Base-by-base conservation (phyloP, 768 basidiomycete species). In the Russula earlei region DNA sequence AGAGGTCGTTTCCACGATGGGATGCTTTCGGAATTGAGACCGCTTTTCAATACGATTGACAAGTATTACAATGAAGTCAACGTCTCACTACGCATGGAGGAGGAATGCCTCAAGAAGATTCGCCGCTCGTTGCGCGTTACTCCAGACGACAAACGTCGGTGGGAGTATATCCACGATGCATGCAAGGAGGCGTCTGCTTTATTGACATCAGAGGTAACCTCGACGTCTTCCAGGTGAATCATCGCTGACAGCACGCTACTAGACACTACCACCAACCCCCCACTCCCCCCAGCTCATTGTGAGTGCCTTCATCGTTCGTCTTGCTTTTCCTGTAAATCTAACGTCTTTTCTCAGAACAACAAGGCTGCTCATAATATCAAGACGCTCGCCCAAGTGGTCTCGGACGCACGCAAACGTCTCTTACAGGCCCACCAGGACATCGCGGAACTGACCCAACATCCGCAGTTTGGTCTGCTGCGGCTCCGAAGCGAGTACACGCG, bases 91-190 rank as follows among this genome's bases (percentile, higher is more conserved):
- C 41, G 11, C 7, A 27, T 10, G 5, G 57, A 58, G 22, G 46
- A 54, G 27, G 34, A 49, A 15, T 25, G 27, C 36, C 57, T 58
- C 47, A 19, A 33, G 17, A 29, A 15, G 3, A 54, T 58, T n/a
- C 46, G 27, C 14, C 34, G 22, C 3, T 49, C 57, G 27, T 34
- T 58, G 34, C 52, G 29, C 19, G 57, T 58, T 19, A 54, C 57
- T n/a, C 34, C 41, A 3, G 52, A 54, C 20, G 47, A 58, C 36
- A 38, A 17, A 38, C 47, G 42, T 49, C 57, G 57, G 19, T 58
- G 57, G 57, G 52, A 54, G 5, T 12, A 54, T 37, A 58, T 58
- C 17, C 52, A 52, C 11, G 27, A 49, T 20, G 57, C 57, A 2
- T 58, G 57, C 22, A 22, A 14, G n/a, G 57, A 54, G 10, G 52